Evolutionary conservation across 768 basidiomycete genomes (phyloP).

Genomic region (Porpolomopsis calyptriformis): DNA sequence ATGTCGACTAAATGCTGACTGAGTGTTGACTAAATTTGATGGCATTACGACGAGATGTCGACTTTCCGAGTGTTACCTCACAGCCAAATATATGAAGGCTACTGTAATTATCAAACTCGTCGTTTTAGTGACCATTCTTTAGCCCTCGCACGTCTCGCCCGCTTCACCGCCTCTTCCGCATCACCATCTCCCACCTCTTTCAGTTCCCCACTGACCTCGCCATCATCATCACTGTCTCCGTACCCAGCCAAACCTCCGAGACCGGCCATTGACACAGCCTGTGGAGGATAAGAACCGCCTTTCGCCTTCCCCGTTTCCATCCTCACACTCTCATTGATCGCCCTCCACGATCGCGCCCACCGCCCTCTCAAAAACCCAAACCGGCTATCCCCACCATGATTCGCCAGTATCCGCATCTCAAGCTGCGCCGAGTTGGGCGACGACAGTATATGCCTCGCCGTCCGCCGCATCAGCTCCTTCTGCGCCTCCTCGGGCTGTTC

Average conservation of each 20-base stretch:
- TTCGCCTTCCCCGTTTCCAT: slow-evolving; percentile 21
- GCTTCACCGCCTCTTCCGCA: slow-evolving; percentile 23
- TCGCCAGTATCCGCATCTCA: slow-evolving; percentile 82
- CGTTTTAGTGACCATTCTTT: slow-evolving; percentile 50
- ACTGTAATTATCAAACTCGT: slow-evolving; percentile 14
- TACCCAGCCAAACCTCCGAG: slow-evolving; percentile 53
- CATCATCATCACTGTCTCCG: slow-evolving; percentile 43
- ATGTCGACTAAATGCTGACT: too few species aligned
- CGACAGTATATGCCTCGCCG: slow-evolving; percentile 53
- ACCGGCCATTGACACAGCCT: slow-evolving; percentile 13
- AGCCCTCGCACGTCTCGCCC: slow-evolving; percentile 44
- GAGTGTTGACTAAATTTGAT: too few species aligned
- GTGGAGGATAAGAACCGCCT: slow-evolving; percentile 10
- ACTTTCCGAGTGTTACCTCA: too few species aligned
- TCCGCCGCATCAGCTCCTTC: slow-evolving; percentile 60
- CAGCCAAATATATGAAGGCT: neutral
- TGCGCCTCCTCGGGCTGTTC: slow-evolving; percentile 50
- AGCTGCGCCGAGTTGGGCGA: slow-evolving; percentile 74
- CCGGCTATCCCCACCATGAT: slow-evolving; percentile 65
- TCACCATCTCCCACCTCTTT: slow-evolving; percentile 22
- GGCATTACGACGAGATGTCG: too few species aligned
- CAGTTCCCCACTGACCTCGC: slow-evolving; percentile 17
- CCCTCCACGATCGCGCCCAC: slow-evolving; percentile 57
- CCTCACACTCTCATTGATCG: slow-evolving; percentile 38
- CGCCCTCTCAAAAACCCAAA: slow-evolving; percentile 78